Evolutionary conservation across 257 asterid genomes (phyloP).

Genomic region (Primulina tabacum): DNA sequence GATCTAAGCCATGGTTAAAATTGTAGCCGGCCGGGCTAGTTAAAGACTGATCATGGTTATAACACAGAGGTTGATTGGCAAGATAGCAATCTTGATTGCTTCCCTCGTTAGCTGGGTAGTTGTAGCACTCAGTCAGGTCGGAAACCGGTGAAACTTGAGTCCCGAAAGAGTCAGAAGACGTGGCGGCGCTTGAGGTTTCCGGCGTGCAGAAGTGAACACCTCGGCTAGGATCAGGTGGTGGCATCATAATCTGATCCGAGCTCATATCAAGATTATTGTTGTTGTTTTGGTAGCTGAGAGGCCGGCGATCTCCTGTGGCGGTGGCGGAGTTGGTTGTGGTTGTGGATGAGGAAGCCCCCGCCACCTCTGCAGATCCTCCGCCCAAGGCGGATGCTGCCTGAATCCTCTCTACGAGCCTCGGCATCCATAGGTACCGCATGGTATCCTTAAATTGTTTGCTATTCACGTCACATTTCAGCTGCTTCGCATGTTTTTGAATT

Average conservation of each 20-base stretch:
- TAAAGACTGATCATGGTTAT: constrained; percentile 33
- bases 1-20: constrained; percentile 45
- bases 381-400: constrained; percentile 53
- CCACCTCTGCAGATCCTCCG: neutral
- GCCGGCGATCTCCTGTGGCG: constrained; percentile 14
- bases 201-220: constrained; percentile 31
- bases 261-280: neutral
- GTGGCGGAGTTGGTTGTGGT: neutral
- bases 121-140: constrained; percentile 64
- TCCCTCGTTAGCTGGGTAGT: constrained; percentile 34
- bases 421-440: constrained; percentile 67
- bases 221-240: neutral
- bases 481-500: constrained; percentile 53
- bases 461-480: constrained; percentile 33
- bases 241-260: constrained; percentile 18
- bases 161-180: constrained; percentile 68
- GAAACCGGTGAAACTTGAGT: constrained; percentile 41
- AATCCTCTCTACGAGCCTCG: constrained; percentile 62
- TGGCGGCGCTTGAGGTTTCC: constrained; percentile 57
- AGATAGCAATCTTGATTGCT: constrained; percentile 37
- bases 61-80: constrained; percentile 25
- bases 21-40: constrained; percentile 42
- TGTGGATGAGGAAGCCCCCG: constrained; percentile 9
- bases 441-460: constrained; percentile 19
- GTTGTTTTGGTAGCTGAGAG: neutral